Base-by-base conservation (phyloP, 106 monocot species). In the Allium sativum region DNA sequence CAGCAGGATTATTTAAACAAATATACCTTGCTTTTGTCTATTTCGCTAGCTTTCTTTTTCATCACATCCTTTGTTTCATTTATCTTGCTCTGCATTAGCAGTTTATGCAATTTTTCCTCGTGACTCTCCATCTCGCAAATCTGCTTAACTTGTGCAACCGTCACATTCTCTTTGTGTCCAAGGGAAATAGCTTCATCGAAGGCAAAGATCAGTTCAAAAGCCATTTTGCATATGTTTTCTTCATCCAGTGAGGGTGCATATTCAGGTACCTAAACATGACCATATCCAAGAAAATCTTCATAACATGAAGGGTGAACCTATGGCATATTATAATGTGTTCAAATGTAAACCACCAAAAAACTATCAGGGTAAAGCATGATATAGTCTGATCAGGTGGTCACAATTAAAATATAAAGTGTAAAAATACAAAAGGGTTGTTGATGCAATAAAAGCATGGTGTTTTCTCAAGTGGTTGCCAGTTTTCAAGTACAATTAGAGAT, bases 101-200 rank as follows among this genome's bases (percentile, higher is more conserved):
- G 57, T 56, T 88, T 91, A 63, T 96, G 96, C 61, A 91, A 72
- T 72, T 61, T 79, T 65, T 96, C 96, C 69, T 96, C 96, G 48
- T 96, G 90, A 54, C 87, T 87, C 70, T 96, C 96, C 96, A 96
- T 96, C 62, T 96, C 96, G 80, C 90, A 91, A 52, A 91, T 91
- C 73, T 96, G 96, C 65, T 82, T 96, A 55, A 96, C 91, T 67
- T 96, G 96, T 53, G 84, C 66, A 77, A 84, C 72, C 14, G 90
- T 85, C 22, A 96, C 82, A 76, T 74, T 91, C 76, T 96, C 96
- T 64, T 91, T 96, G 58, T 91, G 74, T 14, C 96, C 96, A 66
- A 96, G 84, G 60, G 90, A 96, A 55, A 96, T 87, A 65, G 78
- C 82, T 80, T 96, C 96, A 82, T 96, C 96, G 79, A 96, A 96